Base-by-base conservation (phyloP, 2,329 filamentous ascomycete genomes). In the Colletotrichum lentis region DNA sequence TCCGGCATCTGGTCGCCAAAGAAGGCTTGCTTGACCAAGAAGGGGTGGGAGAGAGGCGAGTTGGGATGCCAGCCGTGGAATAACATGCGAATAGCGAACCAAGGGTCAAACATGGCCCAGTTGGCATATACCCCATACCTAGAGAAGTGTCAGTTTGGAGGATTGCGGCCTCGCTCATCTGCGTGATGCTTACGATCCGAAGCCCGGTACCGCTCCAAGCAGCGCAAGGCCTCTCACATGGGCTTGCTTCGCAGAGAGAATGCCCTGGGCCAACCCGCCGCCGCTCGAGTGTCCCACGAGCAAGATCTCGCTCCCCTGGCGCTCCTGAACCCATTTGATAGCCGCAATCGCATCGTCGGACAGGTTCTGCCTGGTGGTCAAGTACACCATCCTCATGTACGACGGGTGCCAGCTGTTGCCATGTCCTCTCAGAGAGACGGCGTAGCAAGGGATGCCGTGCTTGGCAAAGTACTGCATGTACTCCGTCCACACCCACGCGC, bases 221-320 rank as follows among this genome's bases (percentile, higher is more conserved):
- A 87, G 75, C 7, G 77, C 82, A 46, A 86, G 75, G 0, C 77
- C 84, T 55, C 79, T 79, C 6, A 83, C 82, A 44, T 71, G 77
- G 10, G 80, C 76, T 16, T 77, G 70, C 5, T 76, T 74, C 41
- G 80, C 77, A 7, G 79, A 80, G 7, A 88, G 73, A 5, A 85
- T 73, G 44, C 80, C 83, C 73, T 87, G 85, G 54, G 78, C 76
- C 59, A 87, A 73, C 0, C 83, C 84, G 5, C 82, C 85, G 6
- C 85, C 84, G 54, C 80, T 82, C 4, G 83, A 86, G 74, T 87
- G 85, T 4, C 82, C 83, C 1, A 85, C 78, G 10, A 87, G 77
- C 12, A 84, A 73, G 5, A 81, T 74, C 56, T 80, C 74, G 35
- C 74, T 69, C 0, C 71, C 70, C 44, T 78, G 75, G n/a, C 70